phyloP scores from a whole-genome alignment of 371 early-diverging fungal species.

The Syncephalastrum contaminatum region DNA sequence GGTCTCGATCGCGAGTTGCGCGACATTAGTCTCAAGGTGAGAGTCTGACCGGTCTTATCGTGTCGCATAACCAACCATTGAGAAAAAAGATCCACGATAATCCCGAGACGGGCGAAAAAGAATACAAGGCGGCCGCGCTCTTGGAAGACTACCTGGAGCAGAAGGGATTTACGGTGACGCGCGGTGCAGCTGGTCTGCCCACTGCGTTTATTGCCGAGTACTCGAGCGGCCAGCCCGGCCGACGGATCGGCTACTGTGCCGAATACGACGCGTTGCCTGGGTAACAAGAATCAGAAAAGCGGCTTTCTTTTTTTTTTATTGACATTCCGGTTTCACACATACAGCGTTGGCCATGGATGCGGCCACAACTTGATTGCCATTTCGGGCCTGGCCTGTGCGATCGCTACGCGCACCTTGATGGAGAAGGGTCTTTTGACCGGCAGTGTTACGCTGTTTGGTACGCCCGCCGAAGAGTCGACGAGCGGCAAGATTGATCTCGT shows the following conservation, averaged over 20 bases:
- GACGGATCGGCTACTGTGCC: conserved; percentile 53
- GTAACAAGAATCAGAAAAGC: conserved; percentile 15
- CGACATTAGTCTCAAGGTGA: conserved; percentile 48
- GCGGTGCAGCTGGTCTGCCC: conserved; percentile 50
- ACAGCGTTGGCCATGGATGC: conserved; percentile 64
- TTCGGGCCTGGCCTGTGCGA: conserved; percentile 63
- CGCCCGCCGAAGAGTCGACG: conserved; percentile 75
- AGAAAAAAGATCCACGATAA: conserved; percentile 54
- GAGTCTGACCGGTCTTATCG: too few relatives aligned
- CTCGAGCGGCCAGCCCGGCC: conserved; percentile 35
- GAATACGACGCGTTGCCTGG: conserved; percentile 69
- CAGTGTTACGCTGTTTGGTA: conserved; percentile 70
- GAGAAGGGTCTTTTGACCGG: conserved; percentile 54
- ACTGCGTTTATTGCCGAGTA: conserved; percentile 69
- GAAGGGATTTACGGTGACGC: conserved; percentile 55
- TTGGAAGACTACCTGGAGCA: conserved; percentile 56
- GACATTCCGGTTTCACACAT: neutral
- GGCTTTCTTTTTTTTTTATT: conserved; percentile 1
- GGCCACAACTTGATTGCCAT: conserved; percentile 73
- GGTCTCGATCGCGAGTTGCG: conserved; percentile 43
- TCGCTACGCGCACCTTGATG: conserved; percentile 56
- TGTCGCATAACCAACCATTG: neutral
- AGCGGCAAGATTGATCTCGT: conserved; percentile 75
- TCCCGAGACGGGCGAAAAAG: conserved; percentile 65
- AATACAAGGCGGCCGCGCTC: conserved; percentile 49